Base-by-base conservation (phyloP, 352 stramenopile genomes). In the Phytophthora ohioensis region DNA sequence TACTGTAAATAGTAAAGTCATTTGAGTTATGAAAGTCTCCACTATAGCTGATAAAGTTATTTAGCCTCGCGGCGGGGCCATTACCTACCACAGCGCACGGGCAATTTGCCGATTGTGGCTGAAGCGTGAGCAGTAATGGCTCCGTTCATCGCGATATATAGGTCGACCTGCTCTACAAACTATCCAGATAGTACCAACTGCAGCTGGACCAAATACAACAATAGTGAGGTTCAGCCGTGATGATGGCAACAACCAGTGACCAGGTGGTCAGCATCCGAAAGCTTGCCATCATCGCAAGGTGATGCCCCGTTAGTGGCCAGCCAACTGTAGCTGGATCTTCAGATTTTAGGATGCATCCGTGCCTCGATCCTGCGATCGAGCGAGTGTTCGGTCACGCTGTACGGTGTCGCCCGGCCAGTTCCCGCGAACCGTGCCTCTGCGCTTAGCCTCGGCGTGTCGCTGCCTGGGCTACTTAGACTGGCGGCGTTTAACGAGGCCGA, bases 31-130 rank as follows among this genome's bases (percentile, higher is more conserved):
- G 21, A 27, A 27, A 27, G 21, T 27, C 21, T 27, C 21, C 21
- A 27, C 21, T 27, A 27, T 27, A 27, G 21, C 21, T 27, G 21
- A 27, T 27, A 27, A 5, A 31, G 32, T 15, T 43, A 12, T 7
- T 35, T 52, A 3, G 27, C 17, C 27, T 27, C 1, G 10, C 21
- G 21, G 21, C 21, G 7, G 31, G 3, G 3, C 30, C 9, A 54
- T 54, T 17, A 30, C n/a, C 21, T 31, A 54, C 5, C 21, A 8
- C 51, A 42, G 27, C 46, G 48, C 36, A 53, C 30, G 41, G 43
- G 32, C 12, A 17, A 65, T 70, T 70, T 64, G 55, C 32, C 54
- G 54, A 56, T 70, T 70, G 59, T 65, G 63, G 54, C 38, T n/a
- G 30, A 32, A 32, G 6, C 21, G 59, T 8, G 31, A 43, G 31